These are phyloP conservation scores for Diaporthe capsici DNA, from an alignment of 2,329 filamentous ascomycete species.

Conservation along the genomic window DNA sequence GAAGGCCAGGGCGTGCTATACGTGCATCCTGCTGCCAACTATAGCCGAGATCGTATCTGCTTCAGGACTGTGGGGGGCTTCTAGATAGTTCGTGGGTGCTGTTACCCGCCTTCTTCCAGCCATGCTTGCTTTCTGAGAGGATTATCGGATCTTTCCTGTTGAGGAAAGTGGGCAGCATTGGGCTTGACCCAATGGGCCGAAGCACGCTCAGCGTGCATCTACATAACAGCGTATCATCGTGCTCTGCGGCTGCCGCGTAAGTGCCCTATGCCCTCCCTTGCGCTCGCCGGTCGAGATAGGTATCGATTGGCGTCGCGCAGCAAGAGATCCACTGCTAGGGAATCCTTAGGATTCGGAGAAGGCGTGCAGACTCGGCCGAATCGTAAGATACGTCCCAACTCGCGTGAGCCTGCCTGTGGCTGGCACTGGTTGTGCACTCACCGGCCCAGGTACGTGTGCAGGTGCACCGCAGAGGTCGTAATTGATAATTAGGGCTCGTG, in stretches of 20 bases:
- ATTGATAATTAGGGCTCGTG: background rate
- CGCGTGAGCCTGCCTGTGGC: background rate
- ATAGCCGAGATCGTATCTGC: background rate
- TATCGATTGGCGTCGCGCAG: constrained; percentile 19
- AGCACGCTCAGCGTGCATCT: background rate
- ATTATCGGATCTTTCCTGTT: background rate
- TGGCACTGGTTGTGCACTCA: background rate
- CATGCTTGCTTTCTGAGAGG: constrained; percentile 3
- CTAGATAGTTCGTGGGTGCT: background rate
- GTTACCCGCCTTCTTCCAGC: background rate
- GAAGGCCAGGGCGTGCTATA: background rate
- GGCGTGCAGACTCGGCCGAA: background rate
- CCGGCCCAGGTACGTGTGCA: background rate
- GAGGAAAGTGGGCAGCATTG: background rate
- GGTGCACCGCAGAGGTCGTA: background rate
- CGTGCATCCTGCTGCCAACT: background rate
- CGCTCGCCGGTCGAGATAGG: background rate
- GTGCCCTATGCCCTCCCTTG: background rate
- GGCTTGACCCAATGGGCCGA: background rate
- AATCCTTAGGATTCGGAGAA: background rate
- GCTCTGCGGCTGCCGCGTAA: constrained; percentile 24
- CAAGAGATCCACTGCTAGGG: background rate
- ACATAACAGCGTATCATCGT: background rate
- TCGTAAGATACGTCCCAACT: background rate
- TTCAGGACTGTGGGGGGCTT: background rate